Base-by-base conservation (phyloP, 106 monocot genomes). In the Cymbidium sinense region DNA sequence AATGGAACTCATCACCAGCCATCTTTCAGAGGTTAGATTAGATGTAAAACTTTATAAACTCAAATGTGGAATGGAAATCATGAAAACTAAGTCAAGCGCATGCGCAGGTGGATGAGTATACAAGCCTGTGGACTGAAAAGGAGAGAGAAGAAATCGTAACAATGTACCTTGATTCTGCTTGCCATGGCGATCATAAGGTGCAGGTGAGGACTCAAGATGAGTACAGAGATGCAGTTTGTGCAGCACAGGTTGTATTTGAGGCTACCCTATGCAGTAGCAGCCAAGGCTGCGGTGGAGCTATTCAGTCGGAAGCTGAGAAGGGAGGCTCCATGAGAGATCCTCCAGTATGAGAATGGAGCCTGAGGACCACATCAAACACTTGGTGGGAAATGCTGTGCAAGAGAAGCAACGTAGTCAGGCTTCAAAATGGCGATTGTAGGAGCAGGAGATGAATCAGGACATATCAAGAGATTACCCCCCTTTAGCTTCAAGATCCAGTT, bases 231-330 rank as follows among this genome's bases (percentile, higher is more conserved):
- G 88, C 79, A 30, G 79, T 36, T 7, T 82, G 85, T 27, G 95
- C 93, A 15, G 90, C 95, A 7, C 85, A 86, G 79, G 95, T 86
- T 0, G 93, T 93, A 25, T 95, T 84, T 41, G 77, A 88, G 75
- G 88, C 85, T 3, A 93, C 95, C 0, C 80, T 85, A 3, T 81
- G 96, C 91, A 2, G 89, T 81, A 0, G 96, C 96, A 21, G 93
- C 91, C 11, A 93, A 80, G 81, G 89, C 80, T 7, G 93, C 89
- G 8, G 78, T 88, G 21, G 87, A 87, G 77, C 89, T 96, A 28
- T 89, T 89, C 81, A 72, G 67, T 80, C 80, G 8, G 71, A 72
- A 72, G 35, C 39, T 11, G 21, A 39, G 19, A 11, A 11, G 2
- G 13, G 33, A 29, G 0, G 28, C 69, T 69, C 69, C 29, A 47